Evolutionary conservation across 305 asterid genomes (phyloP).

Genomic region (Ilex paraguariensis): DNA sequence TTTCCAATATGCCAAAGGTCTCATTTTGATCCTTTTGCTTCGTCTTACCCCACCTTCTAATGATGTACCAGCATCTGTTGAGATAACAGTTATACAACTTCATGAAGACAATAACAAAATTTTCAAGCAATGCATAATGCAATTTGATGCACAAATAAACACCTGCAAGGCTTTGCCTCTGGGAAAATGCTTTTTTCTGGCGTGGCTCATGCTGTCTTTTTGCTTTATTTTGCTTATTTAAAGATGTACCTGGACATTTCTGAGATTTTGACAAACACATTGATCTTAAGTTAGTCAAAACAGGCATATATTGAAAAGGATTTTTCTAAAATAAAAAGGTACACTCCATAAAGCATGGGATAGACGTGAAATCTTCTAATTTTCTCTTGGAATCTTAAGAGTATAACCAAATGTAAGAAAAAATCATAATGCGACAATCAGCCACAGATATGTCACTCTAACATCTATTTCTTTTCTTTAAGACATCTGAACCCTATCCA

Average conservation of each 20-base stretch:
- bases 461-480: too few relatives aligned
- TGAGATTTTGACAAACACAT: constrained; percentile 12
- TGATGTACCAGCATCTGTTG: constrained; percentile 71
- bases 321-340: too few relatives aligned
- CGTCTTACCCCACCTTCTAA: constrained; percentile 74
- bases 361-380: too few relatives aligned
- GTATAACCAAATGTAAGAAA: too few relatives aligned
- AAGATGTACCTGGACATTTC: constrained; percentile 26
- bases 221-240: constrained; percentile 15
- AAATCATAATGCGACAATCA: too few relatives aligned
- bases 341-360: too few relatives aligned
- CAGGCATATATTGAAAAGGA: too few relatives aligned
- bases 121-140: constrained; percentile 3
- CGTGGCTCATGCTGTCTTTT: constrained; percentile 30
- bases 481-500: too few relatives aligned
- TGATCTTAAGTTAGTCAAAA: too few relatives aligned
- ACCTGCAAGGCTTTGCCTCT: constrained; percentile 90
- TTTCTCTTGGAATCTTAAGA: too few relatives aligned
- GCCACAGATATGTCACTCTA: too few relatives aligned
- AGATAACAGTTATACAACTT: constrained; percentile 19
- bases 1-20: constrained; percentile 90
- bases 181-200: constrained; percentile 46
- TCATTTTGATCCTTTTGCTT: constrained; percentile 76
- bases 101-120: constrained; percentile 8
- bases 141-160: constrained; percentile 18